A percentile compares a stretch with the other conserved stretches of the same genome.
Evolutionary conservation across 441 rosid species (phyloP).

Genomic region (Populus hybrid): DNA sequence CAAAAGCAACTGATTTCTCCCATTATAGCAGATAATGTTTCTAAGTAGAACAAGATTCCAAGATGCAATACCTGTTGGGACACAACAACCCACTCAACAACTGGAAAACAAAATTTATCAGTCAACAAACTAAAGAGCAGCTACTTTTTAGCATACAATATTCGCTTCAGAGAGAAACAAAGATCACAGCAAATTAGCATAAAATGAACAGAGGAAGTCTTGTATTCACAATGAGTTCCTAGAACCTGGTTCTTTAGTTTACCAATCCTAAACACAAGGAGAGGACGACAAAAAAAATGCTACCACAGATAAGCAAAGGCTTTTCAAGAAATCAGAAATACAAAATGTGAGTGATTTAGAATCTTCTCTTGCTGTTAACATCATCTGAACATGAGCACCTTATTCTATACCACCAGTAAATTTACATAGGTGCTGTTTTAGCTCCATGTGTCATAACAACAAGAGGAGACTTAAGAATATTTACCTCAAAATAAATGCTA

Average conservation of each 20-base stretch:
- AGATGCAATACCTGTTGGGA: neutral
- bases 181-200: neutral
- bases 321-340: neutral
- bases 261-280: neutral
- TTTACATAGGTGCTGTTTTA: neutral
- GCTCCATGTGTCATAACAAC: neutral
- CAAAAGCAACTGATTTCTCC: neutral
- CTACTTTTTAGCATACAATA: neutral
- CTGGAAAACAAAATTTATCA: neutral
- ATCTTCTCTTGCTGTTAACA: neutral
- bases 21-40: neutral
- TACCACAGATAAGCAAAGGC: neutral
- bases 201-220: neutral
- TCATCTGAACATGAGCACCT: neutral
- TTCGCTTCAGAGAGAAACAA: neutral
- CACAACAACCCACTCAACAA: neutral
- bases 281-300: neutral
- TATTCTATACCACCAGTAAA: too few species aligned
- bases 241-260: neutral
- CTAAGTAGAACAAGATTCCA: neutral
- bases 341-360: neutral
- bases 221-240: neutral
- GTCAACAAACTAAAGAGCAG: neutral
- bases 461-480: neutral
- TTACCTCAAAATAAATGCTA: neutral